phyloP scores from a whole-genome alignment of 1,284 basidiomycete genomes.

The Apiotrichum brassicae region DNA sequence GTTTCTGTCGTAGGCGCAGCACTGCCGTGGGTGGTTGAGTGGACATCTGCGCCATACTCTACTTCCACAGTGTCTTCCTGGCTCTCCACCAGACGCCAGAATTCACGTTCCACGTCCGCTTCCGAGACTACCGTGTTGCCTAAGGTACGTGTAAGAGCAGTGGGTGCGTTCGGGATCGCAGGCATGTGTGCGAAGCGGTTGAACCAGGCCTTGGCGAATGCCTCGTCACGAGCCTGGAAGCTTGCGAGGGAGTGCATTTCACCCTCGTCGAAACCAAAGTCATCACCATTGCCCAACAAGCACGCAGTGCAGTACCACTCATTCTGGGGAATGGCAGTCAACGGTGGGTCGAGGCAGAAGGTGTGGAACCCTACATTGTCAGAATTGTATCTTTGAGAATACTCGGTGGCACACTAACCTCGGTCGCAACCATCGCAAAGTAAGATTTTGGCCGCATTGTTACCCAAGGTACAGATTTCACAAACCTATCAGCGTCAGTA shows the following conservation, averaged over 20 bases:
- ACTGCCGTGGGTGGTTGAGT: constrained; percentile 95
- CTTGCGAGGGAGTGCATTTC: constrained; percentile 88
- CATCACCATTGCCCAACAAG: constrained; percentile 86
- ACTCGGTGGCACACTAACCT: constrained; percentile 62
- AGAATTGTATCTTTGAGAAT: not conserved
- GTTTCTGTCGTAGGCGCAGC: constrained; percentile 93
- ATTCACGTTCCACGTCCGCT: constrained; percentile 87
- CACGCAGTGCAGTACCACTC: constrained; percentile 93
- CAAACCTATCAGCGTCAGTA: constrained; percentile 55
- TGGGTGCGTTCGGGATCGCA: constrained; percentile 10
- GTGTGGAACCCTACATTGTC: constrained; percentile 63
- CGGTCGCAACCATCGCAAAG: constrained; percentile 96
- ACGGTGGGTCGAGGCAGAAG: constrained; percentile 88
- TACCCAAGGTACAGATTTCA: constrained; percentile 84
- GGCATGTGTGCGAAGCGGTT: constrained; percentile 59
- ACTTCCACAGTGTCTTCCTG: constrained; percentile 89
- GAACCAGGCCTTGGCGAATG: constrained; percentile 87
- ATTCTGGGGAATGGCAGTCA: constrained; percentile 75
- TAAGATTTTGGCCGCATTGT: constrained; percentile 82
- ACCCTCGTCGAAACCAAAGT: constrained; percentile 98
- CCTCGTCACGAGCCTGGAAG: constrained; percentile 84
- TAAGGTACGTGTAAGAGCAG: constrained; percentile 45
- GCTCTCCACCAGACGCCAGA: constrained; percentile 92
- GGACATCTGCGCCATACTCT: constrained; percentile 97
- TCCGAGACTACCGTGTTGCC: constrained; percentile 69